Conservation (phyloP, 2,329 filamentous ascomycete genomes). For the Rhytidhysteron rufulum region DNA sequence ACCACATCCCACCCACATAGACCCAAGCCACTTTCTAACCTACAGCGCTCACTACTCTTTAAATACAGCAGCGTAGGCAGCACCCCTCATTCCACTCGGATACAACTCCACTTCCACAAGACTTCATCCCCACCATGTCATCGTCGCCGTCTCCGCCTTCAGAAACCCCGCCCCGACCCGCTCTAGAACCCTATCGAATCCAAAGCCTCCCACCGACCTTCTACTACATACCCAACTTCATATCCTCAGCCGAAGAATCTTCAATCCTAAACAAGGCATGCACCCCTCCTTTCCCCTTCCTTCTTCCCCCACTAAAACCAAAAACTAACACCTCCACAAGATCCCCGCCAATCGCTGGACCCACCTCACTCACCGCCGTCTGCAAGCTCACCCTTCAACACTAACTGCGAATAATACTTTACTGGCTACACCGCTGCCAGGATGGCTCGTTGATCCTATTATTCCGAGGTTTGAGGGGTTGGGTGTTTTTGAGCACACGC, state of each 20-base stretch:
- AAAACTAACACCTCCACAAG: slow-evolving; percentile 36
- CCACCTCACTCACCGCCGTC: slow-evolving; percentile 77
- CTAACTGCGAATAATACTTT: slow-evolving; percentile 69
- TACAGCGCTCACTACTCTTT: too few relatives aligned
- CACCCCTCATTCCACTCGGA: too few relatives aligned
- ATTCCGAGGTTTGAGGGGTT: slow-evolving; percentile 53
- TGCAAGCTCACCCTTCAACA: slow-evolving; percentile 87
- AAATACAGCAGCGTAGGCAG: too few relatives aligned
- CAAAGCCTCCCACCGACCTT: slow-evolving; percentile 58
- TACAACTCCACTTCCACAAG: too few relatives aligned
- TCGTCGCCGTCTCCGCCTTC: too few relatives aligned
- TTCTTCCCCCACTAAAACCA: slow-evolving; percentile 5
- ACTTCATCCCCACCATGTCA: too few relatives aligned
- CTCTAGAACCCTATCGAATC: slow-evolving; percentile 38
- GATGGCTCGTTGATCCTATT: slow-evolving; percentile 70
- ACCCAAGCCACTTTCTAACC: too few relatives aligned
- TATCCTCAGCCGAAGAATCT: slow-evolving; percentile 70
- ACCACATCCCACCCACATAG: too few relatives aligned
- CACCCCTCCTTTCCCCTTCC: background rate
- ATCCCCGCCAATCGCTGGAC: slow-evolving; percentile 67
- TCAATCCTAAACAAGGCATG: slow-evolving; percentile 66
- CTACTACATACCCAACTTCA: slow-evolving; percentile 85
- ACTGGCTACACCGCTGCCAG: slow-evolving; percentile 67
- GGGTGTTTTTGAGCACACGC: slow-evolving; percentile 58
- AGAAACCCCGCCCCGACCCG: slow-evolving; percentile 1